Evolutionary conservation across 208 protist genomes (phyloP).

Genomic region (Herpetomonas tarakana): DNA sequence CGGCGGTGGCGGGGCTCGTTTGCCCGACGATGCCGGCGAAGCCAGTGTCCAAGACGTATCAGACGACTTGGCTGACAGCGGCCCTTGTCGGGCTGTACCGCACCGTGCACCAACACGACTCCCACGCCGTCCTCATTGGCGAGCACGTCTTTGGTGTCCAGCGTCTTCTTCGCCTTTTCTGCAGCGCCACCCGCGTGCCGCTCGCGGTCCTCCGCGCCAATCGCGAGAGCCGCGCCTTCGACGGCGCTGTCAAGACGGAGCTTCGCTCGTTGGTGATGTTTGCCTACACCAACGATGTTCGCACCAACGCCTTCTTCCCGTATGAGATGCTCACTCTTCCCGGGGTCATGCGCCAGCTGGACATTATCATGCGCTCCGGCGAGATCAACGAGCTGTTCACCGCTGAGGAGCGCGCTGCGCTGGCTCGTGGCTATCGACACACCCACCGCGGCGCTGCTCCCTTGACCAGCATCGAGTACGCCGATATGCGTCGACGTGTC

Average conservation of each 20-base stretch:
- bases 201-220: slow-evolving; percentile 49
- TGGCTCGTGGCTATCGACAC: slow-evolving; percentile 30
- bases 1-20: background rate
- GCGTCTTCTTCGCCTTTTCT: slow-evolving; percentile 56
- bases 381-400: slow-evolving; percentile 69
- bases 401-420: slow-evolving; percentile 45
- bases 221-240: slow-evolving; percentile 13
- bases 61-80: slow-evolving; percentile 55
- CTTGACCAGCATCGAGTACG: slow-evolving; percentile 29
- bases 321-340: slow-evolving; percentile 33
- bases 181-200: slow-evolving; percentile 35
- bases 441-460: slow-evolving; percentile 12
- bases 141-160: slow-evolving; percentile 40
- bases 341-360: slow-evolving; percentile 43
- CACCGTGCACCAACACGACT: slow-evolving; percentile 22
- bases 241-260: slow-evolving; percentile 49
- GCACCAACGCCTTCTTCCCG: slow-evolving; percentile 55
- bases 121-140: slow-evolving; percentile 52
- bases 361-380: slow-evolving; percentile 58
- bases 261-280: slow-evolving; percentile 43
- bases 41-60: slow-evolving; percentile 29
- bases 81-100: slow-evolving; percentile 19
- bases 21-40: background rate
- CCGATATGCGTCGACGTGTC: slow-evolving; percentile 54
- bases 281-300: slow-evolving; percentile 44